Evolutionary conservation across 2,329 filamentous ascomycete genomes (phyloP), one percentile per base, ranked within the genome.

Genomic region (Penicillium sp.): DNA sequence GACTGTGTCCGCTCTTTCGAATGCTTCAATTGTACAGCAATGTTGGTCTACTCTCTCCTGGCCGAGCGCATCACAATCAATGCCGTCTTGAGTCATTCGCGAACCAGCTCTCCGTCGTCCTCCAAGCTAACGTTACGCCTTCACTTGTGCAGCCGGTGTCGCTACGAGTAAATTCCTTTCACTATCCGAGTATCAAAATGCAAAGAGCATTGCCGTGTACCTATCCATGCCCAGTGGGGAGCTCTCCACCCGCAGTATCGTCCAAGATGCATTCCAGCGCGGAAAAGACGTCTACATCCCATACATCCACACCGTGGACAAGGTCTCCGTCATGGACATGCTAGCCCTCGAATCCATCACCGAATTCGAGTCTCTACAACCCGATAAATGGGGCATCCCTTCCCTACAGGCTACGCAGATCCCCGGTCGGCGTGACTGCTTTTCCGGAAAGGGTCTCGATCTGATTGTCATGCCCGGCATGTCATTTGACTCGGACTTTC

Each of bases 321-420:
- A 87, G 6, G 80, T 73, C 5, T 91, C 91, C 17, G 85, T 95
- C 58, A 99, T 99, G 95, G 93, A 97, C 73, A 98, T 99, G 95
- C 87, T 99, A 24, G 88, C 88, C 65, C 82, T 99, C 44, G 81
- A 84, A 60, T 89, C 88, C 28, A 76, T 92, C 55, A 80, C 86
- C 30, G 95, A 99, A 75, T 97, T 93, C 76, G 87, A 92, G 65
- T 86, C 86, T 26, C 82, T 98, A 62, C 80, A 88, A 72, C 84
- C 85, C 44, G 95, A 99, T 78, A 88, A 85, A 75, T 99, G 95
- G 95, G 93, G 93, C 10, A 99, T 99, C 66, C 95, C 95, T n/a
- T 94, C 91, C 35, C 86, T 96, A 61, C 84, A 87, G 63, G 80
- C 84, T 54, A 82, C 85, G 22, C 90, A 90, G 2, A 83, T 96